Evolutionary conservation across 1,139 yeast genomes (phyloP), one percentile per base, ranked within the genome.

Genomic region (Candida pseudoviswanathii): DNA sequence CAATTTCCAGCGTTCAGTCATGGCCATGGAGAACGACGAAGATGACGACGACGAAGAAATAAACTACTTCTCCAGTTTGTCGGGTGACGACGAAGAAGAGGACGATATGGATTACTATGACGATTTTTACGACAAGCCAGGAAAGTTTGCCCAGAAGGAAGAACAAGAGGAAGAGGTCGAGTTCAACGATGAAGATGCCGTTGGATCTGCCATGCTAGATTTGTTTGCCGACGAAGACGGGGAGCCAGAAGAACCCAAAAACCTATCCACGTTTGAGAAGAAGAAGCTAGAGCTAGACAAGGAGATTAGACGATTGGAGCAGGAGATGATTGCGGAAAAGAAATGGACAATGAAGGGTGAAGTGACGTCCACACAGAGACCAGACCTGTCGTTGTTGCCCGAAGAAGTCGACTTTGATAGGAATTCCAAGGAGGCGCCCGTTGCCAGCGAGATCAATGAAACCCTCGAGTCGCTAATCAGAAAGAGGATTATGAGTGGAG

Each of bases 291-390:
- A 81, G 51, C 77, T 94, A 33, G 89, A 86, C 62, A 77, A 79
- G 40, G 96, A 94, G 67, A 94, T 94, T 54, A 81, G 80, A 37
- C 77, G 81, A 58, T 75, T 91, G 47, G 99, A 94, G 68, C 82
- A 84, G 34, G 98, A 92, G 63, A 85, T 95, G 29, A 85, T 94
- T 27, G 94, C 91, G 1, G 94, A 88, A 53, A 94, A 94, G 73
- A 85, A 85, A 61, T 94, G 99, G 99, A 85, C 96, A 6, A 79
- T 92, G 79, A 87, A 85, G 63, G 99, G 99, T 67, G 99, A 94
- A 69, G 91, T 90, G 2, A 80, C 81, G 47, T 89, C 92, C 1
- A 81, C 78, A 54, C 89, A 86, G 57, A 81, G 99, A 62, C 96
- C 96, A 3, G 74, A 77, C 45, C 97, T 94, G 68, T 86, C 98